Evolutionary conservation across 768 basidiomycete species (phyloP).

Genomic region (Erythrobasidium yunnanense): DNA sequence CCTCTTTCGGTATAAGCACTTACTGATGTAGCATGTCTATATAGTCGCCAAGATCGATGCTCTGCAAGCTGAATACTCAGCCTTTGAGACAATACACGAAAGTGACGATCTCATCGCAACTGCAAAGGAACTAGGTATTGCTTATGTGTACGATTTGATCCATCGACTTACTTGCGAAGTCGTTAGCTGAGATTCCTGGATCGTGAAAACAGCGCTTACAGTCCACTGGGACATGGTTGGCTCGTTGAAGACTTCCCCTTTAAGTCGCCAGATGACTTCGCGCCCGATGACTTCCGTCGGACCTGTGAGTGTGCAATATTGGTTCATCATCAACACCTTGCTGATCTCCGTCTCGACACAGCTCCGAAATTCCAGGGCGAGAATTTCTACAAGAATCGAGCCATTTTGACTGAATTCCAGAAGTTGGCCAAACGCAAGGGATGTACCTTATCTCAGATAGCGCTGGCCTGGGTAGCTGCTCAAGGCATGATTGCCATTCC

Average conservation of each 20-base stretch:
- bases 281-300: constrained; percentile 47
- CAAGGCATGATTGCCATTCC: constrained; percentile 40
- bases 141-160: constrained; percentile 34
- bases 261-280: constrained; percentile 40
- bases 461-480: constrained; percentile 43
- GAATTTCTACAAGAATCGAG: constrained; percentile 36
- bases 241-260: constrained; percentile 21
- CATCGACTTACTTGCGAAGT: neutral
- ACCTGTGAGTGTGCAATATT: constrained; percentile 35
- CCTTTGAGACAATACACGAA: neutral
- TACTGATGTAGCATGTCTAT: constrained; percentile 32
- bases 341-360: neutral
- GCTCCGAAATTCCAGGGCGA: constrained; percentile 22
- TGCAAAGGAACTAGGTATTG: constrained; percentile 41
- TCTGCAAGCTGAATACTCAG: constrained; percentile 47
- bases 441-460: constrained; percentile 42
- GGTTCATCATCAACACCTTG: neutral
- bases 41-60: constrained; percentile 57
- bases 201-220: constrained; percentile 38
- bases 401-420: constrained; percentile 41
- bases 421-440: constrained; percentile 41
- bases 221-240: constrained; percentile 30
- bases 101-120: constrained; percentile 39
- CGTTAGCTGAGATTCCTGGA: too few species aligned
- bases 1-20: constrained; percentile 48